A percentile compares a stretch with the other conserved stretches of the same genome.
These are phyloP conservation scores for Russula dissimulans DNA, from an alignment of 768 basidiomycete species.

Conservation along the genomic window DNA sequence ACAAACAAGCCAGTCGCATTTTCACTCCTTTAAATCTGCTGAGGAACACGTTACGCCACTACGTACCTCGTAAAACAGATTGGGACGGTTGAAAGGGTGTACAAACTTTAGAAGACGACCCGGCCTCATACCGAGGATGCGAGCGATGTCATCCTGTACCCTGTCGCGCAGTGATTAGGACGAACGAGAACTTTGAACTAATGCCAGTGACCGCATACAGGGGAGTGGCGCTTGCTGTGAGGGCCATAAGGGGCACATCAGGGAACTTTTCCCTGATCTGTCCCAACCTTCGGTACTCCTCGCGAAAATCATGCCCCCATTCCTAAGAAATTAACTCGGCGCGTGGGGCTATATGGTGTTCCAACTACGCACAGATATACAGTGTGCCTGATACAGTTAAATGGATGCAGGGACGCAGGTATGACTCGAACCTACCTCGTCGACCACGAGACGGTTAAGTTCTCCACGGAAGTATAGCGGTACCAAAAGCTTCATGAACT, in stretches of 20 bases:
- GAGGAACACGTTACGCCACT: neutral
- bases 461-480: slow-evolving; percentile 43
- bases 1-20: neutral
- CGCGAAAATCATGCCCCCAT: slow-evolving; percentile 79
- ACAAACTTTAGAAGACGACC: slow-evolving; percentile 51
- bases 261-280: slow-evolving; percentile 57
- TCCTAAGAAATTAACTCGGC: slow-evolving; percentile 38
- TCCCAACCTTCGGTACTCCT: slow-evolving; percentile 64
- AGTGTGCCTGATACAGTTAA: slow-evolving; percentile 50
- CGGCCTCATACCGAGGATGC: slow-evolving; percentile 49
- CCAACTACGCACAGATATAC: slow-evolving; percentile 54
- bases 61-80: slow-evolving; percentile 72
- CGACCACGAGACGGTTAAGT: slow-evolving; percentile 68
- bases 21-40: neutral
- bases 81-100: slow-evolving; percentile 74
- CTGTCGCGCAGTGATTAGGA: slow-evolving; percentile 30
- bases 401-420: neutral
- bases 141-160: slow-evolving; percentile 66
- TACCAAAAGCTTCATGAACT: slow-evolving; percentile 44
- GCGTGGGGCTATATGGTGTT: neutral
- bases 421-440: slow-evolving; percentile 46
- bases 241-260: slow-evolving; percentile 74
- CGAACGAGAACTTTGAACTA: neutral
- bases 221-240: slow-evolving; percentile 76
- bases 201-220: slow-evolving; percentile 32